Conservation (phyloP, 148 eudicot genomes). For the Hydrangea macrophylla region DNA sequence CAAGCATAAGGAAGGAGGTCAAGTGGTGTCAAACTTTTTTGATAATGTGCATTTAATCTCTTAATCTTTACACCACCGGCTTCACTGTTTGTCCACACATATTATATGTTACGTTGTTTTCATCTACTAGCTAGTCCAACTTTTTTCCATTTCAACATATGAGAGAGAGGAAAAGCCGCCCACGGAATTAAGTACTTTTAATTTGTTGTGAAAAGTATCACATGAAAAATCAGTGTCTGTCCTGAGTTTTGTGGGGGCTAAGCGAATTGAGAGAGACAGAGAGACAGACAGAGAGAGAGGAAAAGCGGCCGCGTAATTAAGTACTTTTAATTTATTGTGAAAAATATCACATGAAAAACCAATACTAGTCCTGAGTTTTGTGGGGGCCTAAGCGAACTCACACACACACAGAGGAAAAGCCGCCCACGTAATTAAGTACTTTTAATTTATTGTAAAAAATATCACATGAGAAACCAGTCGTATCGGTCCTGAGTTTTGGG, state of each 20-base stretch:
- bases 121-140: not conserved
- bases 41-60: not conserved
- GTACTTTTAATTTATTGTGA: not conserved
- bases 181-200: not conserved
- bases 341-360: too few species aligned
- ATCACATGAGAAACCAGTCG: too few species aligned
- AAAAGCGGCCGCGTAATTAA: not conserved
- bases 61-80: not conserved
- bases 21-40: constrained; percentile 1
- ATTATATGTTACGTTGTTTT: not conserved
- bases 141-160: not conserved
- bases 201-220: too few species aligned
- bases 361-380: too few species aligned
- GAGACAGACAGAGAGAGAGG: not conserved
- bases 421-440: too few species aligned
- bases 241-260: too few species aligned
- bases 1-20: not conserved
- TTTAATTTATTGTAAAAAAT: too few species aligned
- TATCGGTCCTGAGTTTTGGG: too few species aligned
- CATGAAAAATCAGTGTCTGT: not conserved
- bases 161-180: not conserved
- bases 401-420: too few species aligned
- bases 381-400: too few species aligned
- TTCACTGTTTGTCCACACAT: not conserved
- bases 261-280: not conserved